A percentile compares a stretch with the other conserved stretches of the same genome.
phyloP scores from a whole-genome alignment of 352 stramenopile genomes.

The Pythium insidiosum region DNA sequence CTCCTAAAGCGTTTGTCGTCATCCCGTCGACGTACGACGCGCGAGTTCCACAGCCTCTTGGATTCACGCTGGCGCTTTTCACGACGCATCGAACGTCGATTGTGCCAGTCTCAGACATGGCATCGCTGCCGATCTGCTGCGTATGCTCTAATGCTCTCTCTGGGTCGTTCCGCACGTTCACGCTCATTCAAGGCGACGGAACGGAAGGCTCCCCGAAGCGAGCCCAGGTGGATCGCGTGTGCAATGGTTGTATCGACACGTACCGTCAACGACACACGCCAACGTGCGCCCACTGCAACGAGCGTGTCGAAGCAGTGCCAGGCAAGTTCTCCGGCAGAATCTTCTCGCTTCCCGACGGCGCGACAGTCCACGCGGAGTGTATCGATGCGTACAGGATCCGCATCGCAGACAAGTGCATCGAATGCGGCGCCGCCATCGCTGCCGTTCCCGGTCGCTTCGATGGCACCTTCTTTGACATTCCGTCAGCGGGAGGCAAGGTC shows the following conservation, averaged over 20 bases:
- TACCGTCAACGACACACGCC: conserved; percentile 74
- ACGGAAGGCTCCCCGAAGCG: background rate
- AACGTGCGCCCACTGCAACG: conserved; percentile 62
- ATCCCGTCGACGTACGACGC: conserved; percentile 27
- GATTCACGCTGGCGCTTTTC: conserved; percentile 21
- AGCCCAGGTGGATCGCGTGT: conserved; percentile 64
- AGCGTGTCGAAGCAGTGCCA: conserved; percentile 70
- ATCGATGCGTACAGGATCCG: too few species aligned
- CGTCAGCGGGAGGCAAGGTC: too few species aligned
- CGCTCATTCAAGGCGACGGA: conserved; percentile 4
- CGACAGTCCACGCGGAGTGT: too few species aligned
- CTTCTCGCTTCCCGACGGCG: conserved; percentile 71
- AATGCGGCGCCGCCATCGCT: too few species aligned
- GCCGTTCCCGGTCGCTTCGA: too few species aligned
- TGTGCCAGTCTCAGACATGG: conserved; percentile 23
- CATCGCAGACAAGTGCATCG: too few species aligned
- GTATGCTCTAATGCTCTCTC: conserved; percentile 23
- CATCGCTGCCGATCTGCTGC: conserved; percentile 24
- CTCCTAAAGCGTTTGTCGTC: conserved; percentile 25
- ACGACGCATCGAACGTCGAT: conserved; percentile 18
- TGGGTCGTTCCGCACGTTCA: conserved; percentile 29
- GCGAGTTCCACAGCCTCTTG: conserved; percentile 6
- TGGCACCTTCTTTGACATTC: too few species aligned
- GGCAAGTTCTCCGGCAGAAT: conserved; percentile 70
- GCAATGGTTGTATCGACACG: conserved; percentile 63